Base-by-base conservation (phyloP, 192 early-diverging fungal species). In the Powellomyces hirtus region DNA sequence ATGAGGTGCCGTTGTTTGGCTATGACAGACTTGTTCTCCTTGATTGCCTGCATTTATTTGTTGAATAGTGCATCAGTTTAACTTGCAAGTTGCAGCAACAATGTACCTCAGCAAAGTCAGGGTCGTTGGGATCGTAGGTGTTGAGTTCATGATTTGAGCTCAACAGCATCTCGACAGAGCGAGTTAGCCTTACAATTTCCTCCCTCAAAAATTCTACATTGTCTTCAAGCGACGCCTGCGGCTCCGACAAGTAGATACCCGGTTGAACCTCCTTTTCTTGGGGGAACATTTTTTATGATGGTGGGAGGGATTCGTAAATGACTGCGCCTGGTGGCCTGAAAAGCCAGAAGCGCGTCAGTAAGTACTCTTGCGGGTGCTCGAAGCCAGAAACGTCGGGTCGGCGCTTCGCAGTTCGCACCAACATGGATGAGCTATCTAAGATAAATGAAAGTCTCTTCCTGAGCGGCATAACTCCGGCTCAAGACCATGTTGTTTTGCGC, bases 151-250 rank as follows among this genome's bases (percentile, higher is more conserved):
- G 22, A 29, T 56, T 56, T 26, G 27, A 31, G 22, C 33, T 33
- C 22, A 56, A 30, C 27, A 56, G 53, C 31, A 56, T 33, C 29
- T 56, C 53, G 27, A 56, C 53, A 18, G 53, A 56, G 27, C 53
- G 53, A 26, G 27, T 18, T 13, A 56, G 53, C 27, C 53, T 22
- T 26, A 30, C 31, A 30, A 56, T 56, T 56, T 56, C 53, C 53
- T 56, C 46, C 26, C 46, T 14, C 14, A 49, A 24, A 49, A 24
- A 16, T 14, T 49, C 46, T 18, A 49, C n/a, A 24, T 49, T 49
- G 46, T 49, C 46, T 18, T 24, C n/a, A 3, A 49, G 14, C 46
- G 46, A 24, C n/a, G 46, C 5, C 46, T 49, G 46, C 2, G 46
- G 46, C n/a, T 49, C 46, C 4, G 46, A 49, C 2, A 49, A 18